Evolutionary conservation across 345 rosid genomes (phyloP).

Genomic region (Ceriops decandra): DNA sequence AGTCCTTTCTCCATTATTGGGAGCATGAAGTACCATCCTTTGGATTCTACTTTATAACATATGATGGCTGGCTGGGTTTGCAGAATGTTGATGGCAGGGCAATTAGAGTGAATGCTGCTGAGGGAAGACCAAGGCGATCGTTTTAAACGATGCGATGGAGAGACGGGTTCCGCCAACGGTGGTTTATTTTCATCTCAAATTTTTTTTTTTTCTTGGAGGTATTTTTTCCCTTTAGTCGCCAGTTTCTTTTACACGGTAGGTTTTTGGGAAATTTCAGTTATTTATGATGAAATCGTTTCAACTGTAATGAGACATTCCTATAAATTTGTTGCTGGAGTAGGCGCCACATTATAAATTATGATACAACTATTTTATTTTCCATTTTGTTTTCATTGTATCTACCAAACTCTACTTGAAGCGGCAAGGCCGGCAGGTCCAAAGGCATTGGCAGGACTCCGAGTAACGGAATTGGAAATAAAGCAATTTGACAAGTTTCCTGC

Average conservation of each 20-base stretch:
- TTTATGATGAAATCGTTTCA: neutral
- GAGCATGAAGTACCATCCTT: neutral
- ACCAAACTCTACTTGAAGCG: too few species aligned
- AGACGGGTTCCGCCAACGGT: constrained; percentile 11
- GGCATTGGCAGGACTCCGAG: too few species aligned
- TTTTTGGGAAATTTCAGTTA: constrained; percentile 14
- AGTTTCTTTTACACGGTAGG: constrained; percentile 17
- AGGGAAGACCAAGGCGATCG: constrained; percentile 68
- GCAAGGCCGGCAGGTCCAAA: too few species aligned
- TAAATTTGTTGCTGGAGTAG: constrained; percentile 6
- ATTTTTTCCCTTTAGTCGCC: constrained; percentile 2
- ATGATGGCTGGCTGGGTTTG: constrained; percentile 13
- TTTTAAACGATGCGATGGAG: constrained; percentile 32
- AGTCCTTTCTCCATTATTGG: neutral
- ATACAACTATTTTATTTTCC: neutral
- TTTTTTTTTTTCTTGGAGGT: neutral
- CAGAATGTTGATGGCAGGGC: constrained; percentile 87
- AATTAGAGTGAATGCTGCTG: constrained; percentile 83
- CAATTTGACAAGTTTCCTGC: too few species aligned
- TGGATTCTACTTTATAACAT: constrained; percentile 5
- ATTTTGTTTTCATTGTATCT: too few species aligned
- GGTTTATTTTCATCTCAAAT: neutral
- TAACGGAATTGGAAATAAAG: too few species aligned
- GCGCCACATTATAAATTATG: neutral
- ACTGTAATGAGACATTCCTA: constrained; percentile 1